Evolutionary conservation across 208 protist genomes (phyloP).

Genomic region (Wallacemonas sp.): DNA sequence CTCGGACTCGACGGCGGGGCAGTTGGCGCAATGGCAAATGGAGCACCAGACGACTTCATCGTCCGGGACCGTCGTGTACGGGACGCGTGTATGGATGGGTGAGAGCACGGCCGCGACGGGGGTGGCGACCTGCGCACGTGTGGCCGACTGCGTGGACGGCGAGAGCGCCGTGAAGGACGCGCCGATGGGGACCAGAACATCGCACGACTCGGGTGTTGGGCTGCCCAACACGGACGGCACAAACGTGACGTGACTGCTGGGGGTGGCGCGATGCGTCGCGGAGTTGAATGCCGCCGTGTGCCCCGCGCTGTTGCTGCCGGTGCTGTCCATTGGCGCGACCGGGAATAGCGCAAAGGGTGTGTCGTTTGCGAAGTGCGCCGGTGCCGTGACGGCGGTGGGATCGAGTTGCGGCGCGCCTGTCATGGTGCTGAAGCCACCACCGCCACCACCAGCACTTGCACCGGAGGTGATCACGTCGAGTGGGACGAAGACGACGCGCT

Average conservation of each 20-base stretch:
- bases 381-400: no score
- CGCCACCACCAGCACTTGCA: no score
- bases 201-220: not conserved
- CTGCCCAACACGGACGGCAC: not conserved
- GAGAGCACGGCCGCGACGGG: not conserved
- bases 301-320: not conserved
- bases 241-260: not conserved
- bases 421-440: not conserved
- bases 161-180: not conserved
- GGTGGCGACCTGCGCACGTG: not conserved
- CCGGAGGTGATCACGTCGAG: no score
- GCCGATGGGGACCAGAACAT: conserved; percentile 5
- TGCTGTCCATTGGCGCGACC: not conserved
- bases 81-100: conserved; percentile 4
- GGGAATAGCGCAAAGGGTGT: not conserved
- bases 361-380: no score
- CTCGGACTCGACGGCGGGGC: not conserved
- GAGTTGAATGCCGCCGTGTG: not conserved
- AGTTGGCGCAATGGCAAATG: conserved; percentile 14
- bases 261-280: not conserved
- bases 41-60: conserved; percentile 7
- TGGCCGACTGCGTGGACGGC: not conserved
- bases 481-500: conserved; percentile 7
- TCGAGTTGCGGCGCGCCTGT: no score
- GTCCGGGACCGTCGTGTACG: conserved; percentile 1